Evolutionary conservation across 305 asterid genomes (phyloP), one percentile per base, ranked within the genome.

Genomic region (Caryopteris hybrid): DNA sequence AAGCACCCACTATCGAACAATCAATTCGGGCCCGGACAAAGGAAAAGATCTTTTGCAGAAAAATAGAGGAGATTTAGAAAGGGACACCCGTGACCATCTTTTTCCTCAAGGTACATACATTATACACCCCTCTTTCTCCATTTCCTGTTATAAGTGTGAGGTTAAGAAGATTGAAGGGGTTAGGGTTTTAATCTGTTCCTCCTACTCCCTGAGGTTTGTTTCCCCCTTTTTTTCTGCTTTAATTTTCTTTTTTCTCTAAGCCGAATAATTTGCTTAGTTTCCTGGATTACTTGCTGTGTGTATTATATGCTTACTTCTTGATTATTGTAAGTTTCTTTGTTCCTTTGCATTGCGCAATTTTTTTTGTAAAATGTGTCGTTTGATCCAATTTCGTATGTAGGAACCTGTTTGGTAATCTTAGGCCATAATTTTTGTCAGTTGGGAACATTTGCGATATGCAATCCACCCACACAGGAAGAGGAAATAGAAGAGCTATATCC

Each of bases 11-110:
- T 55, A 64, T 64, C 51, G 12, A 21, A 45, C 50, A 74, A 46
- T 74, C 59, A 54, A 74, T 57, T 57, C 23, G 73, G 65, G 64
- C 21, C 72, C 76, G 31, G 74, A 76, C 80, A 71, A 64, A 70
- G 27, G 36, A 9, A 7, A 53, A 69, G 60, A 76, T 76, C 77
- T 76, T 70, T 50, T n/a, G 61, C 69, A n/a, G 22, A 33, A 47
- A 38, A 50, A n/a, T 16, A 39, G 12, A 36, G 38, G 70, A 66
- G 13, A 48, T 31, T 58, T 59, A 46, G 61, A 42, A 42, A 61
- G 55, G 43, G 68, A 61, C 65, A 60, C 59, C 27, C 47, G 33
- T 47, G 38, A 22, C 22, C 20, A n/a, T 31, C 43, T 31, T 23
- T 38, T 42, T 53, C 34, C 23, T 43, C 57, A 27, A 69, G 18